Base-by-base conservation (phyloP, 2,329 filamentous ascomycete genomes). In the Fusarium sp. region DNA sequence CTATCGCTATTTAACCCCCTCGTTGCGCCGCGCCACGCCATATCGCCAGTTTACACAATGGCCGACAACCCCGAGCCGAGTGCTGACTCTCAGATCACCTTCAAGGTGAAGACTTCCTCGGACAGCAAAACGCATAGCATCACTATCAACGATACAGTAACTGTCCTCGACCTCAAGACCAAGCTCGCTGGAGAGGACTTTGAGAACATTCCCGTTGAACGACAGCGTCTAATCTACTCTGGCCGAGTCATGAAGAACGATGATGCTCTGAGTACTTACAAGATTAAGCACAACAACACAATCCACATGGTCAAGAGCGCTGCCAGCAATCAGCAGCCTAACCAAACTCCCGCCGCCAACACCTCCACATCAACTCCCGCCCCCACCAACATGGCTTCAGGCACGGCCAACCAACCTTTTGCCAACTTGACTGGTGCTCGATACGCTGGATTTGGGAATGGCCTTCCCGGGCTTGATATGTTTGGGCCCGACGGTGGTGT, bases 291-390 rank as follows among this genome's bases (percentile, higher is more conserved):
- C 73, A 95, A 95, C 72, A 96, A 98, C 83, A 98, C 95, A 24
- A 91, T 99, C 76, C 96, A 99, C 82, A 89, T 99, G 78, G 96
- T 99, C 78, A 98, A 97, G 87, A 97, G 95, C 80, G 95, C 96
- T 48, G 93, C 93, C 68, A 98, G 95, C 88, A 97, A 97, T 79
- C 86, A 87, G 47, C 83, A 84, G 55, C 80, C 70, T 6, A 73
- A 73, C 55, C 71, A 73, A 28, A 63, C 71, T 55, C 55, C 71
- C 24, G 41, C 83, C 26, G 75, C 85, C 12, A 79, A 85, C 8
- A 78, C 85, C 48, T 80, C 85, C 22, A 79, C 84, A 30, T 78
- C 83, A 33, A 78, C 86, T 14, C 79, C 88, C 8, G 85, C 89
- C 3, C 86, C 90, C 47, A 90, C 91, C 76, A 95, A 94, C 83